Evolutionary conservation across 768 basidiomycete genomes (phyloP).

Genomic region (Rhodotorula diobovata): DNA sequence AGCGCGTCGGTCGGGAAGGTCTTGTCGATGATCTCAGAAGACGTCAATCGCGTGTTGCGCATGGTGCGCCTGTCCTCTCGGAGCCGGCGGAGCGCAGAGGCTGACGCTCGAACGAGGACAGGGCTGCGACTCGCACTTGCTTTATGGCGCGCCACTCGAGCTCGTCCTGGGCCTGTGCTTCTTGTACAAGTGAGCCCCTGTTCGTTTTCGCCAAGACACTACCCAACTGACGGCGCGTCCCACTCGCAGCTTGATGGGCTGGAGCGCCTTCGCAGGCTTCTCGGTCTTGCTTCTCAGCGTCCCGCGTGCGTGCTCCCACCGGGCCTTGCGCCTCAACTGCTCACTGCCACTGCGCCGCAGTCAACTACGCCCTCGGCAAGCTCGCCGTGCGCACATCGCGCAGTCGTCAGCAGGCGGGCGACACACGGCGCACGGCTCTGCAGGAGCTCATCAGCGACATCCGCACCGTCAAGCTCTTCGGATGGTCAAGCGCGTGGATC

Average conservation of each 20-base stretch:
- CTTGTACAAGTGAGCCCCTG: slow-evolving; percentile 36
- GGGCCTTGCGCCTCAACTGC: neutral
- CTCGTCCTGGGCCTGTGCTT: slow-evolving; percentile 21
- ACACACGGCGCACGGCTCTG: slow-evolving; percentile 23
- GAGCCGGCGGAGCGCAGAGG: slow-evolving; percentile 38
- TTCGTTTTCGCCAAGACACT: too few relatives aligned
- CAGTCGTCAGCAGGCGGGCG: slow-evolving; percentile 3
- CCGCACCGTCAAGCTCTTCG: slow-evolving; percentile 38
- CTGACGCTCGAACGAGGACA: slow-evolving; percentile 49
- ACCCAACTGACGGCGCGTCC: too few relatives aligned
- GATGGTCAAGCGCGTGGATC: slow-evolving; percentile 25
- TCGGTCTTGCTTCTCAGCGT: slow-evolving; percentile 2
- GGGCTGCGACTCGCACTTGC: slow-evolving; percentile 32
- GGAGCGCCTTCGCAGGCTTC: slow-evolving; percentile 39
- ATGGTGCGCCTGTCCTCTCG: slow-evolving; percentile 10
- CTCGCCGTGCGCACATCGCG: neutral
- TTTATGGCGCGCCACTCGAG: slow-evolving; percentile 39
- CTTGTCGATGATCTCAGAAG: slow-evolving; percentile 49
- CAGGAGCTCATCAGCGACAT: slow-evolving; percentile 35
- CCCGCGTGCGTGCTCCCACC: neutral
- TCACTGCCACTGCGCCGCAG: neutral
- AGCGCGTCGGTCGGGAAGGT: slow-evolving; percentile 39
- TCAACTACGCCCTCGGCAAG: slow-evolving; percentile 29
- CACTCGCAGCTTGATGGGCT: slow-evolving; percentile 39
- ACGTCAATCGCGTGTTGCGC: slow-evolving; percentile 53